phyloP scores from a whole-genome alignment of 1,284 basidiomycete species.

The Rugosomyces carneus region DNA sequence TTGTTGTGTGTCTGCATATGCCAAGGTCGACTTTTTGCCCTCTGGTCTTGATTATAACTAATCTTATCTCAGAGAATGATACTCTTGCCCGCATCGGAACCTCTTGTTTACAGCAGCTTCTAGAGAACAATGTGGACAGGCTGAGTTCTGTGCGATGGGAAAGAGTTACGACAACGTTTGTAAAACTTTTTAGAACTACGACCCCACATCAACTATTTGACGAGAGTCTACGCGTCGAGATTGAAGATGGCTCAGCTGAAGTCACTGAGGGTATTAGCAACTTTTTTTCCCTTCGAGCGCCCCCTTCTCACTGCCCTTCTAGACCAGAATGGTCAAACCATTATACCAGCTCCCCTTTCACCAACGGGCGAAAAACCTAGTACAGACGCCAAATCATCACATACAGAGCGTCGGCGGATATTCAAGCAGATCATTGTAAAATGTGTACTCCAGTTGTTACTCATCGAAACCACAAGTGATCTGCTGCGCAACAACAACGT shows the following conservation, averaged over 20 bases:
- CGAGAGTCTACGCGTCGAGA: slow-evolving; percentile 76
- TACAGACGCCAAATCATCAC: slow-evolving; percentile 42
- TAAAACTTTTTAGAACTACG: slow-evolving; percentile 94
- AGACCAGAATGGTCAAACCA: slow-evolving; percentile 64
- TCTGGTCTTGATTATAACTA: slow-evolving; percentile 2
- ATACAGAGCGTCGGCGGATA: slow-evolving; percentile 76
- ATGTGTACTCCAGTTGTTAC: slow-evolving; percentile 94
- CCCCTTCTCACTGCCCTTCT: slow-evolving; percentile 7
- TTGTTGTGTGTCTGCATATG: slow-evolving; percentile 96
- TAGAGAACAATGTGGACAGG: slow-evolving; percentile 92
- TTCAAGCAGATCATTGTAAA: slow-evolving; percentile 99
- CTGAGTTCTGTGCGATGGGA: slow-evolving; percentile 87
- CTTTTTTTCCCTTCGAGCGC: slow-evolving; percentile 24
- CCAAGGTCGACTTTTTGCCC: slow-evolving; percentile 61
- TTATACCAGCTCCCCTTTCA: slow-evolving; percentile 76
- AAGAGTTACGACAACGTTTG: slow-evolving; percentile 88
- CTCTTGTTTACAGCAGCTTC: slow-evolving; percentile 92
- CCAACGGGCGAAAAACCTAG: slow-evolving; percentile 51
- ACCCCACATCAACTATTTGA: slow-evolving; percentile 98
- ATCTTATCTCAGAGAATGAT: slow-evolving; percentile 75
- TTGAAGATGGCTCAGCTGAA: slow-evolving; percentile 57
- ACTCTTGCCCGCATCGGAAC: slow-evolving; percentile 97
- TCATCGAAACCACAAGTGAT: slow-evolving; percentile 98
- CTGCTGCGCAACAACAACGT: slow-evolving; percentile 89
- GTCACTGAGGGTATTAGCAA: slow-evolving; percentile 42